Evolutionary conservation across 306 rosid genomes (phyloP).

Genomic region (Cucurbita moschata): DNA sequence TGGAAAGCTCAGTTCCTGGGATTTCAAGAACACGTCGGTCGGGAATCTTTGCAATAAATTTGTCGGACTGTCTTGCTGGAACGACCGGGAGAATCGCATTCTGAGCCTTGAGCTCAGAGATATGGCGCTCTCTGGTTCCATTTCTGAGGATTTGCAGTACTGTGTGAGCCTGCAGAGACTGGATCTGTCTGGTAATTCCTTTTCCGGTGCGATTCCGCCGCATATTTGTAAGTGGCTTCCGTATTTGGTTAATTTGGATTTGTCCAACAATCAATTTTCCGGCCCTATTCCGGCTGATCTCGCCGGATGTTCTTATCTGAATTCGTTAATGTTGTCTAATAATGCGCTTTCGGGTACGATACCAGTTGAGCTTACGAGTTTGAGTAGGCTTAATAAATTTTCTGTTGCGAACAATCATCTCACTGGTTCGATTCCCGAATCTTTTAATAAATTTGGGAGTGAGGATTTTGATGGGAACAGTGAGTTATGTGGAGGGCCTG

Average conservation of each 20-base stretch:
- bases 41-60: conserved; percentile 48
- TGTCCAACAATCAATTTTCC: conserved; percentile 34
- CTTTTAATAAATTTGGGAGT: conserved; percentile 17
- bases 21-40: conserved; percentile 40
- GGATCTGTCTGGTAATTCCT: conserved; percentile 47
- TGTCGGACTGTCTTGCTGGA: conserved; percentile 66
- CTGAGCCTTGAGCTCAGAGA: conserved; percentile 30
- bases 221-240: conserved; percentile 64
- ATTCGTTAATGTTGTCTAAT: conserved; percentile 29
- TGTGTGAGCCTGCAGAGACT: conserved; percentile 45
- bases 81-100: conserved; percentile 56
- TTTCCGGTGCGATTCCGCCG: conserved; percentile 39
- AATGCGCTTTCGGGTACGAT: conserved; percentile 48
- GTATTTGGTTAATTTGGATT: conserved; percentile 43
- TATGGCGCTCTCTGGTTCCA: conserved; percentile 36
- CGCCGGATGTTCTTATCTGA: conserved; percentile 45
- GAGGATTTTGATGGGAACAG: conserved; percentile 51
- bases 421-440: conserved; percentile 41
- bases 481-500: conserved; percentile 66
- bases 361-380: conserved; percentile 42
- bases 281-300: conserved; percentile 48
- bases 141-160: conserved; percentile 41
- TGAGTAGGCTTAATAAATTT: conserved; percentile 44
- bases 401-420: conserved; percentile 54
- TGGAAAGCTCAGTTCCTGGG: conserved; percentile 27